A percentile compares a stretch with the other conserved stretches of the same genome.
These are phyloP conservation scores for Mortierella sp. DNA, from an alignment of 371 early-diverging fungal species.

Conservation along the genomic window DNA sequence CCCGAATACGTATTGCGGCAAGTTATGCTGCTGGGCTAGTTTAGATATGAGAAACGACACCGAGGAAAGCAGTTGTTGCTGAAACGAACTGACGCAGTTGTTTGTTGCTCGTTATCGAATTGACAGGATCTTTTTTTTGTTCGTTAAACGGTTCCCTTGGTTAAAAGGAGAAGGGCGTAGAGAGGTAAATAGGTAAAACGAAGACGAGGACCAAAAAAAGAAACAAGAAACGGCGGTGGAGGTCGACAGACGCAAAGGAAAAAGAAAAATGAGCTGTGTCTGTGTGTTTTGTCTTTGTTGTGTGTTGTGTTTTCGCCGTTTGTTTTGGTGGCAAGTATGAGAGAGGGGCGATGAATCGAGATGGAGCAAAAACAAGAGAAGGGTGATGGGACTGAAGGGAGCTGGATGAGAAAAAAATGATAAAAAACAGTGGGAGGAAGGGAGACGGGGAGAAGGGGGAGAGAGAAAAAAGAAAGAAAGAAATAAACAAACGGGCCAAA, in stretches of 20 bases:
- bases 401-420: not conserved
- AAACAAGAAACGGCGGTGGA: not conserved
- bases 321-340: not conserved
- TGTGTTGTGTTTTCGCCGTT: not conserved
- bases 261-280: not conserved
- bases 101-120: too few relatives aligned
- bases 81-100: not conserved
- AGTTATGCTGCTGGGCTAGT: not conserved
- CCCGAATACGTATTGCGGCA: constrained; percentile 2
- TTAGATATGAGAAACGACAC: not conserved
- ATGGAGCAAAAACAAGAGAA: not conserved
- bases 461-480: not conserved
- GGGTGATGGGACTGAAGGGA: constrained; percentile 8
- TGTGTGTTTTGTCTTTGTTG: not conserved
- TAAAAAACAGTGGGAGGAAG: not conserved
- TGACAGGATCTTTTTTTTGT: too few relatives aligned
- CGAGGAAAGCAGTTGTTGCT: not conserved
- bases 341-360: constrained; percentile 4
- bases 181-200: not conserved
- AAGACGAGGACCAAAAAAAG: not conserved
- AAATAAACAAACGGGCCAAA: constrained; percentile 1
- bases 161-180: too few relatives aligned
- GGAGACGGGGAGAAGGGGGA: not conserved
- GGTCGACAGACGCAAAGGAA: not conserved
- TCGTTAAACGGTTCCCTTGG: too few relatives aligned